These are phyloP conservation scores for Fragilaria crotonensis DNA, from an alignment of 108 stramenopile genomes.

Conservation along the genomic window DNA sequence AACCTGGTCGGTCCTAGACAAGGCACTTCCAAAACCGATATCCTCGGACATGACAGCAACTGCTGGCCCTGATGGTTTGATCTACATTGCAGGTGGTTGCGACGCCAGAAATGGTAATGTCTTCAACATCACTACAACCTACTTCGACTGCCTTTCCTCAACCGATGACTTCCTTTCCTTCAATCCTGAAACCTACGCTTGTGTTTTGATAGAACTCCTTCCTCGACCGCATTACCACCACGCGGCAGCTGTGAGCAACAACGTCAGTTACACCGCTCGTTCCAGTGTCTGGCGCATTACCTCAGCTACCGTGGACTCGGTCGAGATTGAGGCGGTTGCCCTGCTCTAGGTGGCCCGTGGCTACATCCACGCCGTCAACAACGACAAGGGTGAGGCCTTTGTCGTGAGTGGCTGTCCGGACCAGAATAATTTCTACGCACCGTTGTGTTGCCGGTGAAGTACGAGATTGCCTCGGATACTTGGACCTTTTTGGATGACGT, in stretches of 20 bases:
- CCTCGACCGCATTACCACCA: constrained; percentile 8
- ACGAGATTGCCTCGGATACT: constrained; percentile 11
- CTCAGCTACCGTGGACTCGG: constrained; percentile 8
- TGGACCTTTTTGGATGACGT: constrained; percentile 35
- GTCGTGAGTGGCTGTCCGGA: constrained; percentile 62
- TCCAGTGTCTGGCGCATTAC: constrained; percentile 20
- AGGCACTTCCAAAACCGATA: constrained; percentile 11
- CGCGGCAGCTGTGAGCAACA: constrained; percentile 23
- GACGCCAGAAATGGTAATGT: constrained; percentile 24
- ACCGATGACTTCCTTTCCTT: not conserved
- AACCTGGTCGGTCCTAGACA: not conserved
- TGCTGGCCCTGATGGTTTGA: constrained; percentile 3
- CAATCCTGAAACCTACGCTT: not conserved
- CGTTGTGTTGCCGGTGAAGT: constrained; percentile 45
- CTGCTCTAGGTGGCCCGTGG: constrained; percentile 33
- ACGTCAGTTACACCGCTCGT: constrained; percentile 29
- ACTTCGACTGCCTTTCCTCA: not conserved
- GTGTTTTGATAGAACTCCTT: not conserved
- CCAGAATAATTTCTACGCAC: constrained; percentile 34
- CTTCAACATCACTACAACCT: not conserved
- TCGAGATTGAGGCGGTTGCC: constrained; percentile 15
- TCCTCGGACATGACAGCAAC: constrained; percentile 21
- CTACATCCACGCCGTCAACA: constrained; percentile 26
- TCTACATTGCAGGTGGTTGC: constrained; percentile 58
- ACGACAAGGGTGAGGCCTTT: constrained; percentile 12